Conservation (phyloP, 257 asterid species). For the Leonotis leonurus region DNA sequence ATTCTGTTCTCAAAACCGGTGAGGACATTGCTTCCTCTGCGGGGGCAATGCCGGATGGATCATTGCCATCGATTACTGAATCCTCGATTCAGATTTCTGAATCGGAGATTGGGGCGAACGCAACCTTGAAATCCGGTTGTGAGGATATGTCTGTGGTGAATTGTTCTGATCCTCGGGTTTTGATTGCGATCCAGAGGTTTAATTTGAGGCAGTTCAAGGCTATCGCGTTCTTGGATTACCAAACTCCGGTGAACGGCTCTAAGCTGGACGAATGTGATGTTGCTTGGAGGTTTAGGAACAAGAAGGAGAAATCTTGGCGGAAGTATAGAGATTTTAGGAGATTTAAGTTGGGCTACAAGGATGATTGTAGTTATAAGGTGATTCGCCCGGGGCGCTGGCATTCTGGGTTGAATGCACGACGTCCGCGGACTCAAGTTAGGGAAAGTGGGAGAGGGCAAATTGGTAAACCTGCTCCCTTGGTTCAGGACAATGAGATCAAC, state of each 20-base stretch:
- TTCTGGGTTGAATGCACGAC: constrained; percentile 88
- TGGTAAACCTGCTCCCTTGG: constrained; percentile 28
- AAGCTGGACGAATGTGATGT: constrained; percentile 81
- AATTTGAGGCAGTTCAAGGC: constrained; percentile 69
- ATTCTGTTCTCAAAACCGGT: constrained; percentile 84
- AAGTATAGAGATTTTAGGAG: constrained; percentile 92
- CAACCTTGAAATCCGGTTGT: constrained; percentile 51
- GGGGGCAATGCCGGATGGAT: constrained; percentile 26
- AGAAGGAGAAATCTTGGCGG: constrained; percentile 88
- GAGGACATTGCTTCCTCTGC: constrained; percentile 71
- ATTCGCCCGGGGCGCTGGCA: constrained; percentile 74
- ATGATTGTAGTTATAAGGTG: constrained; percentile 68
- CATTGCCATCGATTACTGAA: constrained; percentile 44
- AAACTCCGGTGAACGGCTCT: constrained; percentile 74
- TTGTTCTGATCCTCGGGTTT: constrained; percentile 75
- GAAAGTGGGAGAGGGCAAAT: constrained; percentile 27
- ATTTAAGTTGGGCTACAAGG: constrained; percentile 60
- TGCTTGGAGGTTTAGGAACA: constrained; percentile 88
- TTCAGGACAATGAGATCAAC: constrained; percentile 73
- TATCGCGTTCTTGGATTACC: constrained; percentile 63
- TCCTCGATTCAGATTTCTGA: constrained; percentile 58
- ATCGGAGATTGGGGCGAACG: constrained; percentile 29
- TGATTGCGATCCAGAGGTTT: constrained; percentile 63
- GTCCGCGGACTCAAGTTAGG: constrained; percentile 34
- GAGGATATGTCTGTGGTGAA: constrained; percentile 51